Base-by-base conservation (phyloP, 805 yeast species). In the Yueomyces sinensis region DNA sequence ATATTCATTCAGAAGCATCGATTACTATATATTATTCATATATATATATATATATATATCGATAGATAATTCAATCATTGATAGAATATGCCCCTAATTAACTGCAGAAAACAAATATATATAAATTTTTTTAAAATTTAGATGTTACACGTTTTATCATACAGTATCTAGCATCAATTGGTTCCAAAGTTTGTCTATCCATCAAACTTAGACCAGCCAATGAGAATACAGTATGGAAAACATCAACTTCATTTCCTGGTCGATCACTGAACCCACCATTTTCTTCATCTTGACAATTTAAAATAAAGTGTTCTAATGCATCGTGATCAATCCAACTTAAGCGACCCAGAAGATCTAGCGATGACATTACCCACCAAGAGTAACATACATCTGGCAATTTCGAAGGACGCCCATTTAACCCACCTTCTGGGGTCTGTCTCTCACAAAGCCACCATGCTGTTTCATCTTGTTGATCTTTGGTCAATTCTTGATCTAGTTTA, bases 321-420 rank as follows among this genome's bases (percentile, higher is more conserved):
- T 59, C 66, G 20, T 63, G 65, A 49, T 83, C 78, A n/a, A 91
- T 79, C 86, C 94, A 86, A 42, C 81, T 70, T 15, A 75, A 54
- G 41, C 70, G 74, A 0, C 62, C 71, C 16, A 89, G 62, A 27
- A 83, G 75, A 0, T 80, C 68, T 37, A 87, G 58, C 3, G 84
- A 69, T 2, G 93, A 78, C 17, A 86, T 54, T 9, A 86, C 94
- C 99, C 99, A 91, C 95, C 96, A 91, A 46, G 91, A 76, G 54
- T 91, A 91, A 53, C 99, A 91, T n/a, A 83, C 95, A 56, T 91
- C 99, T 0, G 97, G 94, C 15, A 84, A 60, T 53, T 91, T 91
- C 39, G 91, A 94, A 0, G 97, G 95, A 33, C 99, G 69, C 1
- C 99, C 99, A 51, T 91, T 91, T 36, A 91, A 65, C 0, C 99